Percentiles rank a stretch among this genome's conserved stretches.
These are phyloP conservation scores for Bipolaris oryzae DNA, from an alignment of 2,329 filamentous ascomycete genomes.

Conservation along the genomic window DNA sequence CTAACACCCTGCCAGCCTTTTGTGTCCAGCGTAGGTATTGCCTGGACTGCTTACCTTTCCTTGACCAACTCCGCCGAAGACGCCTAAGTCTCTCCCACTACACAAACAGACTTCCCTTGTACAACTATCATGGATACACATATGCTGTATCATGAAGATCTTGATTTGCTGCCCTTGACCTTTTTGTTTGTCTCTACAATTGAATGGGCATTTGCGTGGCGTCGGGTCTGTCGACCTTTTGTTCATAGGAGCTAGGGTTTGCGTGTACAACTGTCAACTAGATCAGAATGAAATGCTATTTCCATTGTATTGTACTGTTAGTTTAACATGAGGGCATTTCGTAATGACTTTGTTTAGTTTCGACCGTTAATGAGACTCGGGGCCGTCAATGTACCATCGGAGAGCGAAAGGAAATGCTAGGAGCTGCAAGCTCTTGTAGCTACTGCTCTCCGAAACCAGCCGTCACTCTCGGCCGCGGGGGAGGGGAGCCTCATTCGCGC, in stretches of 20 bases:
- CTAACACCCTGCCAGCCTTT: conserved; percentile 70
- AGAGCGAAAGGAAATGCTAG: neutral
- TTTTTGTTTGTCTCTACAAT: conserved; percentile 32
- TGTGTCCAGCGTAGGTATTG: conserved; percentile 92
- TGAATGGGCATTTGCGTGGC: conserved; percentile 26
- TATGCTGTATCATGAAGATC: conserved; percentile 20
- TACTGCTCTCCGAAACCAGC: neutral
- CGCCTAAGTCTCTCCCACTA: conserved; percentile 39
- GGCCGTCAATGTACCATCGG: neutral
- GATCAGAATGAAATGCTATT: conserved; percentile 7
- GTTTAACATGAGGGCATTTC: neutral
- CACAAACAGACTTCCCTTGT: conserved; percentile 22
- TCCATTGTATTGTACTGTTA: neutral
- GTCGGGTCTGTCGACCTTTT: conserved; percentile 18
- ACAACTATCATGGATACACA: conserved; percentile 20
- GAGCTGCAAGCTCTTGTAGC: conserved; percentile 2
- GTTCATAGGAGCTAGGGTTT: conserved; percentile 10
- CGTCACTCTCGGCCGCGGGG: conserved; percentile 33
- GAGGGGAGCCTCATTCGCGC: conserved; percentile 11
- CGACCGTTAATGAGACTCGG: neutral
- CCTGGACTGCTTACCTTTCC: conserved; percentile 96
- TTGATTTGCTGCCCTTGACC: conserved; percentile 18
- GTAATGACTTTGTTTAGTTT: neutral
- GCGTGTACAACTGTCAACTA: conserved; percentile 4
- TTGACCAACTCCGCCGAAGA: conserved; percentile 87